Evolutionary conservation across 139 green algal species (phyloP), one percentile per base, ranked within the genome.

Genomic region (Microglena sp.): DNA sequence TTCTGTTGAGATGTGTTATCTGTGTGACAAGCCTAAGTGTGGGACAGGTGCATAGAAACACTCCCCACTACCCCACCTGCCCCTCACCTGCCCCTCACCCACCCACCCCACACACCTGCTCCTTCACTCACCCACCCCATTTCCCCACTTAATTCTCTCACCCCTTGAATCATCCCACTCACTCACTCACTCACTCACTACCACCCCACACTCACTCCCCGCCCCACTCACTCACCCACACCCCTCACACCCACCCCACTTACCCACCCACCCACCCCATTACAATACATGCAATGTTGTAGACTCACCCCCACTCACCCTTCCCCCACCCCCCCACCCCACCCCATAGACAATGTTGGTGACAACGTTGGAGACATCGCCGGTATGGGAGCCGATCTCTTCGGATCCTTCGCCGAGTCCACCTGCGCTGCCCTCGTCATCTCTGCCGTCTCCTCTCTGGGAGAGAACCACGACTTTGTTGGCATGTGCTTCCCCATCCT

Each of bases 341-440:
- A 50, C 40, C 11, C 29, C 22, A 75, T 84, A 85, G 92, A 97
- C 78, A 98, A 98, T 62, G 92, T 98, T 44, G 92, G 92, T 45
- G 92, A 98, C 86, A 98, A 97, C 64, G 92, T 98, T 24, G 92
- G 92, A 36, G 92, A 98, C 76, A 96, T 98, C 71, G 92, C 92
- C 34, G 92, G 92, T 66, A 98, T 98, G 92, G 92, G 92, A 45
- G 87, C 92, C 35, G 92, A 98, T 63, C 85, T 98, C 59, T 98
- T 98, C 57, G 92, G 92, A 43, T 96, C 88, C 18, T 96, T 97
- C 64, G 92, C 89, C 34, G 92, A 97, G 84, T 86, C 88, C 55
- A 96, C 92, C 32, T 97, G 92, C 78, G 92, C 92, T 26, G 92
- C 92, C 0, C 87, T 97, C 28, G 89, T 96, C 29, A 82, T 95